Base-by-base conservation (phyloP, 2,329 filamentous ascomycete species). In the Fusarium burgessii region DNA sequence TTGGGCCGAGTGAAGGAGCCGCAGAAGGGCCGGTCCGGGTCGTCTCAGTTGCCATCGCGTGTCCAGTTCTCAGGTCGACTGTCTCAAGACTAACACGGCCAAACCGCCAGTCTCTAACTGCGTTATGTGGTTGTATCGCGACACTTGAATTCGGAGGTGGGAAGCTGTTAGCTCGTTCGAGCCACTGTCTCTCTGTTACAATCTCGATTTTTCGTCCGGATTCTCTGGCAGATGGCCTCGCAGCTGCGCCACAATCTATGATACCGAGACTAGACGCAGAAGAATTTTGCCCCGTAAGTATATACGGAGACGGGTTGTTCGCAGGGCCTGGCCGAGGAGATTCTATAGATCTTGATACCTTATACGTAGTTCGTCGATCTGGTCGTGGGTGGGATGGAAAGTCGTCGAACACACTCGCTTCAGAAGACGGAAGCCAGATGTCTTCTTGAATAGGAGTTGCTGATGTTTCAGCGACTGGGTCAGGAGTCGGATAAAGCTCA, bases 31-130 rank as follows among this genome's bases (percentile, higher is more conserved):
- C 82, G 18, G 81, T 78, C 62, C 84, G 84, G 78, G 69, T 82
- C 47, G 68, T 77, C 32, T 81, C 77, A 10, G 77, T 78, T 18
- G 80, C 74, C 79, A 83, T 82, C 56, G 72, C 75, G 55, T 59
- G 66, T 11, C 67, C 77, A 38, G 64, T 66, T 27, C 66, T 66
- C 61, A 95, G 91, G 80, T 97, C 92, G 79, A 97, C 90, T 76
- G 93, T 93, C 79, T 95, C 90, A 43, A 98, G 89, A 58, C 87
- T 88, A 56, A 98, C 87, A n/a, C 85, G 85, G 46, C 92, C 93
- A 79, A 97, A 94, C 57, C 96, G 87, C 91, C 93, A 95, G 80
- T 98, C 95, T 58, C 81, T 83, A 6, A 82, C 81, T 4, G 89
- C 88, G 45, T 81, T 84, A 64, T 82, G 78, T 3, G 85, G 85